phyloP scores from a whole-genome alignment of 2,329 filamentous ascomycete genomes.

The Claviceps fusiformis region DNA sequence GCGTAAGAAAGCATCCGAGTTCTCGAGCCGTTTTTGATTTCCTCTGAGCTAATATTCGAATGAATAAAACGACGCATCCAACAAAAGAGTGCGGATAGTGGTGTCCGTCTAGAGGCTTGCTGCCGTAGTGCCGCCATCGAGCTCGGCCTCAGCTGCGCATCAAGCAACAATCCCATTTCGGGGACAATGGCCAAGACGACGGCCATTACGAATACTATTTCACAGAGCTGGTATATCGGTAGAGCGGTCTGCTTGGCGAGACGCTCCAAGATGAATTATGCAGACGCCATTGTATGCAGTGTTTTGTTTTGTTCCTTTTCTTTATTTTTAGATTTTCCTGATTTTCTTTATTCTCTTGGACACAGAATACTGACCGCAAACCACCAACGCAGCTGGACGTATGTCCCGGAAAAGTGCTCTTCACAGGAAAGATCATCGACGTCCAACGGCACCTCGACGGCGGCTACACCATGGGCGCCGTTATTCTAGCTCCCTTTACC shows the following conservation, averaged over 20 bases:
- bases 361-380: not conserved
- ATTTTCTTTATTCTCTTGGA: too few species aligned
- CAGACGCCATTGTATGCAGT: constrained; percentile 15
- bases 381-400: constrained; percentile 12
- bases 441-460: constrained; percentile 24
- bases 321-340: not conserved
- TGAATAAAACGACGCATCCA: not conserved
- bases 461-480: constrained; percentile 28
- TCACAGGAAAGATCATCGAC: constrained; percentile 26
- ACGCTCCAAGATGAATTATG: constrained; percentile 14
- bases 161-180: constrained; percentile 20
- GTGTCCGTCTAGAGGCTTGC: constrained; percentile 21
- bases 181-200: constrained; percentile 7
- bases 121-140: constrained; percentile 23
- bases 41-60: not conserved
- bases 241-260: constrained; percentile 18
- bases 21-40: not conserved
- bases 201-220: constrained; percentile 15
- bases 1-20: constrained; percentile 9
- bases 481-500: constrained; percentile 19
- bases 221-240: constrained; percentile 21
- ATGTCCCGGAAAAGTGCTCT: constrained; percentile 23
- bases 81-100: constrained; percentile 19
- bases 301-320: not conserved
- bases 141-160: constrained; percentile 24